phyloP scores from a whole-genome alignment of 1,284 basidiomycete species.

The Taiwanofungus camphoratus region DNA sequence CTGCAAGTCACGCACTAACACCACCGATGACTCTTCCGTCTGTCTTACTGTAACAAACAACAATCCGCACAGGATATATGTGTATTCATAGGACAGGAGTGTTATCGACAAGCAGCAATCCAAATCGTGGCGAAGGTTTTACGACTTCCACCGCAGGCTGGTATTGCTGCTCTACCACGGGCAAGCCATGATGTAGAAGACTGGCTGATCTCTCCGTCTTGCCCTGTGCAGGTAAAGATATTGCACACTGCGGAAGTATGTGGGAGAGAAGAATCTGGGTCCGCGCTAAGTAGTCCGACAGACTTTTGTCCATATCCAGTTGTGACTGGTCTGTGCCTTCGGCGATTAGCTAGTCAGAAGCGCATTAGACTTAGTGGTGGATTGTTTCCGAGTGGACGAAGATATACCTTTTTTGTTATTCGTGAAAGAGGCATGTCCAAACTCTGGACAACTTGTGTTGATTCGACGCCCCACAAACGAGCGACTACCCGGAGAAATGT shows the following conservation, averaged over 20 bases:
- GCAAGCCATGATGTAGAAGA: constrained; percentile 25
- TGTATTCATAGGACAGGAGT: constrained; percentile 22
- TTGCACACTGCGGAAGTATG: constrained; percentile 26
- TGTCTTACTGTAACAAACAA: too few relatives aligned
- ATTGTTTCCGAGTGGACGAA: neutral
- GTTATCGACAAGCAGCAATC: constrained; percentile 34
- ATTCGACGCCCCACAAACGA: constrained; percentile 9
- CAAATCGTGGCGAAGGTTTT: constrained; percentile 41
- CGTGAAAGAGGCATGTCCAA: constrained; percentile 8
- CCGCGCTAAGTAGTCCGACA: constrained; percentile 23
- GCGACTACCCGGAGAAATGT: constrained; percentile 35
- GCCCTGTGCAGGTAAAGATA: constrained; percentile 5
- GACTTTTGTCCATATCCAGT: constrained; percentile 8
- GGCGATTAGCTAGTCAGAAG: constrained; percentile 5
- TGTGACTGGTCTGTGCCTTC: constrained; percentile 3
- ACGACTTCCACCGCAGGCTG: constrained; percentile 35
- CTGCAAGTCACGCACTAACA: too few relatives aligned
- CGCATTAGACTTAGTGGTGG: neutral
- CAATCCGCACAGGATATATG: too few relatives aligned
- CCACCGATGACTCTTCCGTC: too few relatives aligned
- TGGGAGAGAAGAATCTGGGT: constrained; percentile 31
- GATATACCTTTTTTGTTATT: constrained; percentile 6
- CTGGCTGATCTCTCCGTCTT: constrained; percentile 18
- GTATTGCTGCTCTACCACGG: constrained; percentile 29
- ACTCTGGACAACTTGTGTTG: neutral